Percentiles rank a stretch among this genome's conserved stretches.
phyloP scores from a whole-genome alignment of 1,139 yeast genomes.

The Tardiomyces depauwii region DNA sequence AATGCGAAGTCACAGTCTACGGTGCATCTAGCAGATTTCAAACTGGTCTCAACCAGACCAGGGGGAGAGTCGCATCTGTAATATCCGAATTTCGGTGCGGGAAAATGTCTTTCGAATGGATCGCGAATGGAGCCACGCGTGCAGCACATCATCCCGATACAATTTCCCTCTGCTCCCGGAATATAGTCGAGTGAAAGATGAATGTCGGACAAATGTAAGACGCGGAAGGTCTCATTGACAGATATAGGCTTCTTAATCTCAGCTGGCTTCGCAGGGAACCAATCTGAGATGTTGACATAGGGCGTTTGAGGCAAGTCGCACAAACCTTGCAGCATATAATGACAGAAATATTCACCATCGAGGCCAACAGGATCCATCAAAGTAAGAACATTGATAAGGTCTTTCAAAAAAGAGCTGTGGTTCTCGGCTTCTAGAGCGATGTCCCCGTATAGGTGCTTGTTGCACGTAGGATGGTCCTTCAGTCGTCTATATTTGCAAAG shows the following conservation, averaged over 20 bases:
- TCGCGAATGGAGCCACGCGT: slow-evolving; percentile 29
- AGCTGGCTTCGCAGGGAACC: slow-evolving; percentile 34
- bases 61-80: slow-evolving; percentile 54
- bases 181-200: slow-evolving; percentile 48
- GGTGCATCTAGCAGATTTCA: not conserved
- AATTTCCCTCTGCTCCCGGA: slow-evolving; percentile 51
- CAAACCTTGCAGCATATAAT: slow-evolving; percentile 33
- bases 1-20: slow-evolving; percentile 44
- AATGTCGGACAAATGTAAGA: slow-evolving; percentile 56
- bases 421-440: too few species aligned
- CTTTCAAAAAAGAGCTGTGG: slow-evolving; percentile 10
- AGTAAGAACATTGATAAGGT: slow-evolving; percentile 36
- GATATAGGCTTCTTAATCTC: slow-evolving; percentile 28
- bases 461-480: too few species aligned
- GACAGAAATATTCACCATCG: slow-evolving; percentile 46
- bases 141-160: slow-evolving; percentile 43
- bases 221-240: slow-evolving; percentile 39
- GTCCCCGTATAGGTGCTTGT: too few species aligned
- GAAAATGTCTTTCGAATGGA: slow-evolving; percentile 26
- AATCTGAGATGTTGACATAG: slow-evolving; percentile 27
- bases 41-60: slow-evolving; percentile 36
- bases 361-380: slow-evolving; percentile 34
- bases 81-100: slow-evolving; percentile 51
- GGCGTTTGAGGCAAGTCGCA: slow-evolving; percentile 38
- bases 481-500: too few species aligned